Evolutionary conservation across 2,329 filamentous ascomycete genomes (phyloP), one percentile per base, ranked within the genome.

Genomic region (Ophiostoma triangulosporum): DNA sequence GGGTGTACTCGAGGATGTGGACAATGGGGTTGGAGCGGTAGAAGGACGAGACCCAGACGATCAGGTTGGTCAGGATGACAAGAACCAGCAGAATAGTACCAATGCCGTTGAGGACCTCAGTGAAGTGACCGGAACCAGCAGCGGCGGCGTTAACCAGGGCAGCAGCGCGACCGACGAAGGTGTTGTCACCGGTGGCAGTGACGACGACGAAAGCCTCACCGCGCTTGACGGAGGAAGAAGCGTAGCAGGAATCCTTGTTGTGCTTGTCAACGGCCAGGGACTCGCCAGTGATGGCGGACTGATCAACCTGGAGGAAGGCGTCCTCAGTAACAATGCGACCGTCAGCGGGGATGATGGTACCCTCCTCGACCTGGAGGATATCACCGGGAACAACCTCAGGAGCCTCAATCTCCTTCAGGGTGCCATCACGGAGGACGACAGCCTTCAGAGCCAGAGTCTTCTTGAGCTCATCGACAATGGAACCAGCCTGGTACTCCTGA

Each of bases 241-340:
- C 83, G 66, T 86, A 95, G 69, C 86, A 88, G 64, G 78, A 77
- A 68, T 95, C 89, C 58, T 79, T 80, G 66, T 82, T 79, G 73
- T 87, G 83, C 76, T 93, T 94, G 72, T 94, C 88, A 61, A 93
- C 88, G 61, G 88, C 88, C 56, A 95, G 81, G 60, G 89, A 95
- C 72, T 95, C 88, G 62, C 89, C 88, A 56, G 89, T 95, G 66
- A 95, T 88, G 67, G 87, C 82, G 57, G 88, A 94, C 74, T 95
- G 89, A 69, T 95, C 88, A 59, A 95, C 84, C 72, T 95, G 88
- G 57, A 91, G 77, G 74, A 88, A 89, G 57, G 86, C 84, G 66
- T 84, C 82, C 62, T 90, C 84, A 63, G 86, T 89, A 58, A 93
- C 81, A 62, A 95, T 84, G 60, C 84, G 84, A 61, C 88, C 88